Conservation (phyloP, 169 alveolate genomes). For the Plasmodium relictum region DNA sequence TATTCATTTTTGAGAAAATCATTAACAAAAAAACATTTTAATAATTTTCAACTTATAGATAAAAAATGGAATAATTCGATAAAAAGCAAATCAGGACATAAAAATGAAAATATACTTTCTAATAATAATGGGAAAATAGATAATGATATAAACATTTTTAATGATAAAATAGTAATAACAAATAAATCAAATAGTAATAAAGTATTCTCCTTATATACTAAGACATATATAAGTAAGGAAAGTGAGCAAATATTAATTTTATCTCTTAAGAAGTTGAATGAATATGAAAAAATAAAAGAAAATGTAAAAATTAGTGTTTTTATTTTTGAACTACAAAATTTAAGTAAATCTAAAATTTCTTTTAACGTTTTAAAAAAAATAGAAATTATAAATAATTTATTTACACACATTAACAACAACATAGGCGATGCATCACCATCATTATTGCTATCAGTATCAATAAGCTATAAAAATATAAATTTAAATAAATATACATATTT, state of each 20-base stretch:
- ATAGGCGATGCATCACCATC: conserved; percentile 35
- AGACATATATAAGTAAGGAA: conserved; percentile 55
- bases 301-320: conserved; percentile 24
- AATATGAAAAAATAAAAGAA: conserved; percentile 28
- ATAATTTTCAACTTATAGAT: too few relatives aligned
- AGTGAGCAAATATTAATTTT: conserved; percentile 50
- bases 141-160: too few relatives aligned
- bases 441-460: conserved; percentile 23
- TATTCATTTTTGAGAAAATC: too few relatives aligned
- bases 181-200: conserved; percentile 25
- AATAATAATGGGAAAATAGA: too few relatives aligned
- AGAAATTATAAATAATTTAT: conserved; percentile 11
- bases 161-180: neutral
- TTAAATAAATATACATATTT: conserved; percentile 51
- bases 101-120: too few relatives aligned
- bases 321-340: conserved; percentile 58
- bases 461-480: conserved; percentile 46
- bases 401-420: conserved; percentile 23
- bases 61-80: too few relatives aligned
- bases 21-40: too few relatives aligned
- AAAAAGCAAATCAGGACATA: too few relatives aligned
- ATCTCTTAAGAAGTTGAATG: conserved; percentile 44
- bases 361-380: conserved; percentile 48
- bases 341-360: conserved; percentile 36
- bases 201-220: conserved; percentile 48